phyloP scores from a whole-genome alignment of 2,329 filamentous ascomycete species.

The Verticillium alfalfae region DNA sequence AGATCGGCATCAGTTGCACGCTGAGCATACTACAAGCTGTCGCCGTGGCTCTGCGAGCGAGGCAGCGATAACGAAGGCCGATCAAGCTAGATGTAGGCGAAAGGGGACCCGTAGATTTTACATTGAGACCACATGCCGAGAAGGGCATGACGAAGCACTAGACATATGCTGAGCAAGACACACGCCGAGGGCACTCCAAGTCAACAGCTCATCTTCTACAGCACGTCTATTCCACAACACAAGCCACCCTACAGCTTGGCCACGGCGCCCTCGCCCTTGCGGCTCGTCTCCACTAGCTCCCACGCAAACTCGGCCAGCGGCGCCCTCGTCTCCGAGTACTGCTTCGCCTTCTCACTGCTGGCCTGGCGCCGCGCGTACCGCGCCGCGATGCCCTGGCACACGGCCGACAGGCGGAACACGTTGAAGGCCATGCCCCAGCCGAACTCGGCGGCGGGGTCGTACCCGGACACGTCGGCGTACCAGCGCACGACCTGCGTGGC shows the following conservation, averaged over 20 bases:
- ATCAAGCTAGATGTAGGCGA: too few relatives aligned
- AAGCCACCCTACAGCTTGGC: constrained; percentile 10
- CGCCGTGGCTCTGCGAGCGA: too few relatives aligned
- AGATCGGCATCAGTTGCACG: too few relatives aligned
- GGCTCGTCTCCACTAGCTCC: constrained; percentile 50
- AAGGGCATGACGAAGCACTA: too few relatives aligned
- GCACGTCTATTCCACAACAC: background rate
- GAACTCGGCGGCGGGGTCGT: constrained; percentile 59
- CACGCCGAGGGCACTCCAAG: too few relatives aligned
- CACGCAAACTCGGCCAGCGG: constrained; percentile 77
- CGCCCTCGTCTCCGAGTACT: constrained; percentile 63
- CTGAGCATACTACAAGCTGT: too few relatives aligned
- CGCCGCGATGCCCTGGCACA: constrained; percentile 86
- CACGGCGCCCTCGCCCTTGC: constrained; percentile 25
- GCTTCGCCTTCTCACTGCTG: constrained; percentile 74
- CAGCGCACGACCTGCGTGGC: constrained; percentile 33
- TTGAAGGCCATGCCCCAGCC: constrained; percentile 57
- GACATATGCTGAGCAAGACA: too few relatives aligned
- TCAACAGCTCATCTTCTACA: background rate
- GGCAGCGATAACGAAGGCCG: too few relatives aligned
- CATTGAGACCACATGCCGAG: too few relatives aligned
- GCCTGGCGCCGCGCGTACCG: constrained; percentile 80
- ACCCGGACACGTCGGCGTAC: constrained; percentile 52
- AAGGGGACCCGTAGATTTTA: too few relatives aligned
- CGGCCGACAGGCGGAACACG: constrained; percentile 55